Evolutionary conservation across 345 rosid species (phyloP).

Genomic region (Dipteronia dyeriana): DNA sequence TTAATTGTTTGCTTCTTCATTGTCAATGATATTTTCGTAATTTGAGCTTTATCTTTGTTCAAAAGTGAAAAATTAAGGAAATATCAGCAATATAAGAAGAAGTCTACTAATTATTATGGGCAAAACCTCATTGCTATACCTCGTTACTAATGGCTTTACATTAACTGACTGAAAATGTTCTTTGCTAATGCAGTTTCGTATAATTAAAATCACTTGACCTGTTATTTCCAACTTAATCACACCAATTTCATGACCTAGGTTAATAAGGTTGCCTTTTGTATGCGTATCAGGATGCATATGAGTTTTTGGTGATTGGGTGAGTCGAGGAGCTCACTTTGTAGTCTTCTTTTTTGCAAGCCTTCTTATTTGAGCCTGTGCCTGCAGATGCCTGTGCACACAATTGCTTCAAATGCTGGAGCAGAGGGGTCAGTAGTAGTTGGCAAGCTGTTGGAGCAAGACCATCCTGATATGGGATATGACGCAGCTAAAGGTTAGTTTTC

Average conservation of each 20-base stretch:
- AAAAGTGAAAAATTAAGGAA: not conserved
- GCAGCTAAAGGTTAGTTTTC: constrained; percentile 44
- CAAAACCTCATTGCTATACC: no score
- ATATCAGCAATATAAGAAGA: no score
- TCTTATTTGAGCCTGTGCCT: not conserved
- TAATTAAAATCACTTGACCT: not conserved
- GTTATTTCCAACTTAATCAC: not conserved
- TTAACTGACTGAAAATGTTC: no score
- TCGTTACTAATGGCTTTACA: no score
- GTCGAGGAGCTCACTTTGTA: not conserved
- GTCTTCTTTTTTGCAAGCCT: not conserved
- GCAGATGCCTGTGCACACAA: constrained; percentile 41
- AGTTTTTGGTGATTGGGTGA: not conserved
- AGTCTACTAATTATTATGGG: no score
- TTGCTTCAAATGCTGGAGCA: constrained; percentile 44
- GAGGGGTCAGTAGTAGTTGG: constrained; percentile 52
- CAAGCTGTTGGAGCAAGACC: constrained; percentile 44
- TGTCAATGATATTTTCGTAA: not conserved
- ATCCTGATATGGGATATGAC: constrained; percentile 48
- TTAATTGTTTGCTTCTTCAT: not conserved
- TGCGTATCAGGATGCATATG: not conserved
- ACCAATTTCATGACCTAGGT: not conserved
- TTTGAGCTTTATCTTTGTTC: not conserved
- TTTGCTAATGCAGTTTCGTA: no score
- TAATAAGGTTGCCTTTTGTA: not conserved